Conservation (phyloP, 176 grass and related monocot genomes). For the Bonia amplexicaulis region DNA sequence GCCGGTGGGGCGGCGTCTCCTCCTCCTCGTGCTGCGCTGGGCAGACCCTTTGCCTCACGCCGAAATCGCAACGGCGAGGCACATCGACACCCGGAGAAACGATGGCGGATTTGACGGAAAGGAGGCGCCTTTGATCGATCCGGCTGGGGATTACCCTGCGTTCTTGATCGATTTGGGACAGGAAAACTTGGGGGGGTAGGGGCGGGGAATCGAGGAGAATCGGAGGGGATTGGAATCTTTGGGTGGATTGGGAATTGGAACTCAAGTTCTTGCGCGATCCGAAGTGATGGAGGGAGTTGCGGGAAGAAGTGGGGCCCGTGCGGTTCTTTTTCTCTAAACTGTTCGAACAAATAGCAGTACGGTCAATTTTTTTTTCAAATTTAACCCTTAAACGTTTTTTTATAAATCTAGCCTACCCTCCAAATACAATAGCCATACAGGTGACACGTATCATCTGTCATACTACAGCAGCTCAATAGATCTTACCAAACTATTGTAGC, state of each 20-base stretch:
- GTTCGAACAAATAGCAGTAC: too few relatives aligned
- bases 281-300: background rate
- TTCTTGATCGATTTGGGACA: background rate
- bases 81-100: conserved; percentile 8
- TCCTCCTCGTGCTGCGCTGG: background rate
- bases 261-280: background rate
- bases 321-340: background rate
- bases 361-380: too few relatives aligned
- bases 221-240: background rate
- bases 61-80: conserved; percentile 1
- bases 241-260: background rate
- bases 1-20: background rate
- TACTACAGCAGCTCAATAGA: too few relatives aligned
- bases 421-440: too few relatives aligned
- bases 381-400: rapidly evolving
- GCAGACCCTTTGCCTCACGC: conserved; percentile 13
- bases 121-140: conserved; percentile 15
- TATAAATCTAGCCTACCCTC: too few relatives aligned
- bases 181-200: background rate
- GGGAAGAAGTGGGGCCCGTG: background rate
- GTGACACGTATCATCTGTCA: too few relatives aligned
- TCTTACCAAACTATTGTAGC: too few relatives aligned
- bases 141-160: background rate
- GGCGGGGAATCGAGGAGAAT: background rate
- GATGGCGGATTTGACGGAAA: background rate